Conservation (phyloP, 2,329 filamentous ascomycete species). For the Phoma sp. region DNA sequence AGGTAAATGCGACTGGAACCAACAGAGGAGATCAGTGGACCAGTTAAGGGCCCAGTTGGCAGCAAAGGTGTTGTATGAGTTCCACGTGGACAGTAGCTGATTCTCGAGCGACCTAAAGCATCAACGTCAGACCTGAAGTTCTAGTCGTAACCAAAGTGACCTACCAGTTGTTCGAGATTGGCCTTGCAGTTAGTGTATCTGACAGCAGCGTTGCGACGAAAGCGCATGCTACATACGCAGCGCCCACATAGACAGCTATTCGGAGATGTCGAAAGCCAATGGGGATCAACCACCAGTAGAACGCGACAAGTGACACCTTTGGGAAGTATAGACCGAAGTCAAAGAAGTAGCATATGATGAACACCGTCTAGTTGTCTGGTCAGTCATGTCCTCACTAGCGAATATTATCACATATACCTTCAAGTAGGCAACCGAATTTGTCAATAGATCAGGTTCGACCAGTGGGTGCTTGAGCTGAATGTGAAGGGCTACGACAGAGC, state of each 20-base stretch:
- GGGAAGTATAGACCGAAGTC: constrained; percentile 33
- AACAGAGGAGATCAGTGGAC: constrained; percentile 29
- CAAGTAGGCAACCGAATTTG: constrained; percentile 27
- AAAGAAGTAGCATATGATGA: constrained; percentile 28
- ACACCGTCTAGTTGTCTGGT: constrained; percentile 24
- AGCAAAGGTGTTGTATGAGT: constrained; percentile 19
- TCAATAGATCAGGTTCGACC: constrained; percentile 21
- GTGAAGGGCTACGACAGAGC: constrained; percentile 26
- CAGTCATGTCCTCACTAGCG: neutral
- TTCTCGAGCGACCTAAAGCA: constrained; percentile 25
- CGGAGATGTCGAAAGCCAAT: constrained; percentile 27
- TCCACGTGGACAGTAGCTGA: constrained; percentile 30
- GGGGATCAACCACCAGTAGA: constrained; percentile 38
- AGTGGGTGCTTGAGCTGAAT: constrained; percentile 26
- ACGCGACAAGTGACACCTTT: constrained; percentile 28
- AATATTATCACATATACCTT: constrained; percentile 7
- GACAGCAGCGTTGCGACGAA: constrained; percentile 25
- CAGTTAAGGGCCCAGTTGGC: constrained; percentile 30
- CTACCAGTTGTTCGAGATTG: constrained; percentile 31
- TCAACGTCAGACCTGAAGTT: neutral
- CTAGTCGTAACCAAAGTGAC: neutral
- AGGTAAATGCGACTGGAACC: neutral
- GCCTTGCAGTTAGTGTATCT: constrained; percentile 20
- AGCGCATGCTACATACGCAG: constrained; percentile 12
- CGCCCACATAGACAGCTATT: constrained; percentile 21